phyloP scores from a whole-genome alignment of 73 alveolate species.

The Paramecium bursaria region DNA sequence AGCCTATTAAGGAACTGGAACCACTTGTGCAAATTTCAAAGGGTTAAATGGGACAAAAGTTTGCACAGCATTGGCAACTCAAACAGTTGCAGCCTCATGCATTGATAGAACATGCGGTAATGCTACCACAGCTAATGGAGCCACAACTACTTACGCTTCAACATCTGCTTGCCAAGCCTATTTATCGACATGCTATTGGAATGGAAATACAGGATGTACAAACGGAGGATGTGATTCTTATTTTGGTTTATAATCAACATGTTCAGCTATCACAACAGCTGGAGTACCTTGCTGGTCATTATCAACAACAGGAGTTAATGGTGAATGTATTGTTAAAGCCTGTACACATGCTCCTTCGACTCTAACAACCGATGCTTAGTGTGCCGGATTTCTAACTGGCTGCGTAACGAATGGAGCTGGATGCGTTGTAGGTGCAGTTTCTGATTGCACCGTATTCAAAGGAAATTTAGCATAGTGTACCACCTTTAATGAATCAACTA shows the following conservation, averaged over 20 bases:
- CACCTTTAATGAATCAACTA: neutral
- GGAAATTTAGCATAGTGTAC: neutral
- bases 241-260: too few relatives aligned
- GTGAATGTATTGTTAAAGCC: neutral
- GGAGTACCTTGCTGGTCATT: neutral
- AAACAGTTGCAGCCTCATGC: neutral
- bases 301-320: neutral
- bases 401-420: conserved; percentile 47
- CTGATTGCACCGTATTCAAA: neutral
- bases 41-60: neutral
- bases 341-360: neutral
- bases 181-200: conserved; percentile 45
- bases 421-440: neutral
- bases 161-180: conserved; percentile 5
- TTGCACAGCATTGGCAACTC: neutral
- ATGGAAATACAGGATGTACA: too few relatives aligned
- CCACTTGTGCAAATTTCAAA: neutral
- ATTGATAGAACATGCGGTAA: conserved; percentile 19
- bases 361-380: conserved; percentile 24
- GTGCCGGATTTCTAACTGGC: neutral
- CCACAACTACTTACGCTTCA: too few relatives aligned
- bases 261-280: too few relatives aligned
- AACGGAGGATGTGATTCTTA: too few relatives aligned
- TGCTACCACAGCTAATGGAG: too few relatives aligned
- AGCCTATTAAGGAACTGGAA: conserved; percentile 11